phyloP scores from a whole-genome alignment of 352 stramenopile species.

The Phytophthora sp. region DNA sequence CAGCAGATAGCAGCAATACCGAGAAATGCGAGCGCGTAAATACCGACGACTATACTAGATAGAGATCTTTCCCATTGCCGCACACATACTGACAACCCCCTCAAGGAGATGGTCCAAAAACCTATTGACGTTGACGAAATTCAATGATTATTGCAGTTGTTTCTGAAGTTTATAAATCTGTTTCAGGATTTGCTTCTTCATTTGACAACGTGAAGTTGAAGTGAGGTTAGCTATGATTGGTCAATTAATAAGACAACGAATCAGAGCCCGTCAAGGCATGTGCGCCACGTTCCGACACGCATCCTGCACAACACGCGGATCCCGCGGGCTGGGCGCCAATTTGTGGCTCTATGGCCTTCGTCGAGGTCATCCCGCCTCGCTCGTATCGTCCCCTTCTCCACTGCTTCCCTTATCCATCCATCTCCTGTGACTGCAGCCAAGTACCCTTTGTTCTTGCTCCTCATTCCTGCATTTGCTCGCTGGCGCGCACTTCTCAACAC shows the following conservation, averaged over 20 bases:
- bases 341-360: conserved; percentile 13
- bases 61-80: conserved; percentile 24
- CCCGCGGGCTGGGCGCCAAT: conserved; percentile 31
- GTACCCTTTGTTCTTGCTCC: background rate
- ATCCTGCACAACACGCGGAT: conserved; percentile 22
- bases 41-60: conserved; percentile 38
- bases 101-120: background rate
- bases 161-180: conserved; percentile 24
- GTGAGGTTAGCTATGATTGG: conserved; percentile 40
- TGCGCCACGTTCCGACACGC: conserved; percentile 45
- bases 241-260: conserved; percentile 30
- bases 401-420: conserved; percentile 11
- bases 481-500: conserved; percentile 42
- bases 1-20: background rate
- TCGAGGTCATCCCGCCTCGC: conserved; percentile 45
- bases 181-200: conserved; percentile 7
- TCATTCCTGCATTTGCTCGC: conserved; percentile 75
- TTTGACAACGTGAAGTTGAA: conserved; percentile 35
- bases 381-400: conserved; percentile 17
- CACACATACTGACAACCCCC: conserved; percentile 12
- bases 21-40: conserved; percentile 11
- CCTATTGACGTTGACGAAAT: conserved; percentile 1
- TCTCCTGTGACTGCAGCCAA: background rate
- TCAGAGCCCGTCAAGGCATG: conserved; percentile 52
- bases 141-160: conserved; percentile 19